Conservation (phyloP, 805 yeast genomes). For the Candida insectalens region DNA sequence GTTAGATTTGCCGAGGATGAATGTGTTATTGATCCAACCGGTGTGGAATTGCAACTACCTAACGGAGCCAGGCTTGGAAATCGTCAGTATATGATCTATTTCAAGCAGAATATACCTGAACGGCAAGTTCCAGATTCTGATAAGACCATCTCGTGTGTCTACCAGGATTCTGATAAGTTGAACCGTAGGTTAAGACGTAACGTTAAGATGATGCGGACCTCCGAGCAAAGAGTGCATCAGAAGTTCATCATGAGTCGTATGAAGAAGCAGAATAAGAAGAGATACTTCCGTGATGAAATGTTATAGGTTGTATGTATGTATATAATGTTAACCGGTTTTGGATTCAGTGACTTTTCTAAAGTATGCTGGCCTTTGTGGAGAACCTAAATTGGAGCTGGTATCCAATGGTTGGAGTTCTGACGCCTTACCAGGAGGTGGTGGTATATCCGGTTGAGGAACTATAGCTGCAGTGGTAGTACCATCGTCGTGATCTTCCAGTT, state of each 20-base stretch:
- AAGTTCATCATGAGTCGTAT: too few relatives aligned
- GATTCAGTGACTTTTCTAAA: not conserved
- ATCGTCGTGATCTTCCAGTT: slow-evolving; percentile 4
- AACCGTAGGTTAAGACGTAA: slow-evolving; percentile 5
- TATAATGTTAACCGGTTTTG: slow-evolving; percentile 9
- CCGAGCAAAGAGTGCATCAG: too few relatives aligned
- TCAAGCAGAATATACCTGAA: slow-evolving; percentile 48
- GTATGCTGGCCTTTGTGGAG: slow-evolving; percentile 7
- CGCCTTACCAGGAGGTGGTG: not conserved
- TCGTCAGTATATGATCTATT: slow-evolving; percentile 56
- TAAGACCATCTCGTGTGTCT: slow-evolving; percentile 32
- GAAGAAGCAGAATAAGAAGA: slow-evolving; percentile 64
- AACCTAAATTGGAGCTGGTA: slow-evolving; percentile 8
- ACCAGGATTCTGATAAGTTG: slow-evolving; percentile 11
- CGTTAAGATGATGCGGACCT: too few relatives aligned
- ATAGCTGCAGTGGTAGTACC: slow-evolving; percentile 3
- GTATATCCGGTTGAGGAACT: slow-evolving; percentile 1
- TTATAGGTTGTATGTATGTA: not conserved
- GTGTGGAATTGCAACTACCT: slow-evolving; percentile 61
- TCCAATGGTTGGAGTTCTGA: slow-evolving; percentile 7
- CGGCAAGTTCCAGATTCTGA: slow-evolving; percentile 47
- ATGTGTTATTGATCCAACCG: slow-evolving; percentile 24
- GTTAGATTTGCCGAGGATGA: slow-evolving; percentile 27
- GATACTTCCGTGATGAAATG: slow-evolving; percentile 44
- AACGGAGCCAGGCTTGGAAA: slow-evolving; percentile 76